phyloP scores from a whole-genome alignment of 2,329 filamentous ascomycete genomes.

The Monosporascus sp. region DNA sequence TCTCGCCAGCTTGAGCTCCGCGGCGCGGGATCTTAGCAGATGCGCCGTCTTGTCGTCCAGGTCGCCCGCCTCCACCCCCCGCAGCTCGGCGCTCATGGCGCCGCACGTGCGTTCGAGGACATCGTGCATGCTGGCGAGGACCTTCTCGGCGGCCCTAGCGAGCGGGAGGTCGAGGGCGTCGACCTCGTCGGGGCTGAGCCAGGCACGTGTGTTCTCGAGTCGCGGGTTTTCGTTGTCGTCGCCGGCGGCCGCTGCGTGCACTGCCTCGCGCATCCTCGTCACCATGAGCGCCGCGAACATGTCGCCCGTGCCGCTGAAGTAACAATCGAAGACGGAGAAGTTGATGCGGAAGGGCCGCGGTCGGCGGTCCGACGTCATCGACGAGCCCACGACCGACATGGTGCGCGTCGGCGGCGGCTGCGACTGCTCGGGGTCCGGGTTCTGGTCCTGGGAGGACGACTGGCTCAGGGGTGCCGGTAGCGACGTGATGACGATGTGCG shows the following conservation, averaged over 20 bases:
- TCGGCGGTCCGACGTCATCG: constrained; percentile 52
- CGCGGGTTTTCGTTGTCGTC: constrained; percentile 14
- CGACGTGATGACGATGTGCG: constrained; percentile 90
- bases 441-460: constrained; percentile 43
- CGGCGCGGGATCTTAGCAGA: constrained; percentile 72
- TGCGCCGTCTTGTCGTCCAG: constrained; percentile 54
- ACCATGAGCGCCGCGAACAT: constrained; percentile 96
- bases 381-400: constrained; percentile 65
- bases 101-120: constrained; percentile 66
- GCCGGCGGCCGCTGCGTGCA: constrained; percentile 31
- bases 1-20: constrained; percentile 78
- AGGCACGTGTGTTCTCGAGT: constrained; percentile 54
- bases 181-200: constrained; percentile 73
- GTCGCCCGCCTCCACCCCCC: constrained; percentile 36
- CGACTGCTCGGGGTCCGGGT: constrained; percentile 27
- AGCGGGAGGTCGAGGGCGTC: constrained; percentile 68
- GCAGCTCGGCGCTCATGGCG: constrained; percentile 51
- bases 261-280: constrained; percentile 80
- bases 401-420: constrained; percentile 30
- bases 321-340: constrained; percentile 82
- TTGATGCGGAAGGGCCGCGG: constrained; percentile 85
- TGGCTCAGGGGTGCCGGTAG: constrained; percentile 60
- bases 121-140: constrained; percentile 87
- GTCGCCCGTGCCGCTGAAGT: constrained; percentile 94
- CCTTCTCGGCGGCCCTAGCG: constrained; percentile 77